Evolutionary conservation across 108 stramenopile genomes (phyloP).

Genomic region (Asterionellopsis glacialis): DNA sequence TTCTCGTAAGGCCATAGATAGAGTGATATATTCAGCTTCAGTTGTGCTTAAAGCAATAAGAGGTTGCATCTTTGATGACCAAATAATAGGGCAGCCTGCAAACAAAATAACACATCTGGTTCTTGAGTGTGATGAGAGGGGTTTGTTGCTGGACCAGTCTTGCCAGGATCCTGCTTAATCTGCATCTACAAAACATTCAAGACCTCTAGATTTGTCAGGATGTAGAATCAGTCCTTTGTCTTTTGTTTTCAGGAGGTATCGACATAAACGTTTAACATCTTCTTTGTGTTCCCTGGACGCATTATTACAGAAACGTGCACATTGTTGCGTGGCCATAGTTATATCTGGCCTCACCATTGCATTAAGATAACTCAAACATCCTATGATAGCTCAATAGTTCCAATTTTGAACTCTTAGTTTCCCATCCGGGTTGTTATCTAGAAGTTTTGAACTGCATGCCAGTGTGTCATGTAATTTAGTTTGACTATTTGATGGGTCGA

Average conservation of each 20-base stretch:
- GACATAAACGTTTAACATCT: constrained; percentile 22
- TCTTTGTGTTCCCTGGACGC: constrained; percentile 27
- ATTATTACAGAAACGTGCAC: constrained; percentile 23
- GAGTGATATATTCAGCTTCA: constrained; percentile 29
- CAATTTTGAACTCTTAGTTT: not conserved
- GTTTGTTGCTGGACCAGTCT: constrained; percentile 12
- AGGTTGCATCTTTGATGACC: no score
- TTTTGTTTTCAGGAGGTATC: constrained; percentile 12
- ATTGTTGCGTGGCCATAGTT: constrained; percentile 29
- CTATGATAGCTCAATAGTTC: constrained; percentile 27
- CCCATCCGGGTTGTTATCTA: no score
- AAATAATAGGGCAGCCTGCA: no score
- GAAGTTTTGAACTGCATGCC: no score
- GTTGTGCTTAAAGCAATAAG: constrained; percentile 23
- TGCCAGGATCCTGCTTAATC: constrained; percentile 16
- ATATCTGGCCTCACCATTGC: constrained; percentile 31
- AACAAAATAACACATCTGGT: constrained; percentile 20
- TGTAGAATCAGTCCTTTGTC: constrained; percentile 21
- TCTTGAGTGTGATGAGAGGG: constrained; percentile 12
- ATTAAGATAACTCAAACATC: constrained; percentile 39
- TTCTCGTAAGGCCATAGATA: constrained; percentile 14
- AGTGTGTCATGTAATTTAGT: no score
- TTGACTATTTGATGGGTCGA: no score
- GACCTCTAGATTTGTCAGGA: constrained; percentile 7
- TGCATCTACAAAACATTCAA: constrained; percentile 28